These are phyloP conservation scores for Botrytis porri DNA, from an alignment of 2,329 filamentous ascomycete genomes.

Conservation along the genomic window DNA sequence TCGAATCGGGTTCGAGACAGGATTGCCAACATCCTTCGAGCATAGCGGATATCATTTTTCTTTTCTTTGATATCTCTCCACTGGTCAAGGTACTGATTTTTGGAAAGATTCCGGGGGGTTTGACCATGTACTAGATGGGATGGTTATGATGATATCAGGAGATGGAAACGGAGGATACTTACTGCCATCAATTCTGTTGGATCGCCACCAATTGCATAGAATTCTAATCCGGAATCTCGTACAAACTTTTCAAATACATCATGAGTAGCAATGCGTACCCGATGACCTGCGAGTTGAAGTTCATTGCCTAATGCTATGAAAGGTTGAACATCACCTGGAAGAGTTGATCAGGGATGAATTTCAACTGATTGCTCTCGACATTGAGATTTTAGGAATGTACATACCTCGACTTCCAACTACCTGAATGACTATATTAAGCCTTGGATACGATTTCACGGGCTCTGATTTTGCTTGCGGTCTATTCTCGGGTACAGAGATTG, in stretches of 20 bases:
- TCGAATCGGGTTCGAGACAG: conserved; percentile 58
- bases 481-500: conserved; percentile 10
- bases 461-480: background rate
- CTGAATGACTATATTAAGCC: conserved; percentile 75
- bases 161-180: background rate
- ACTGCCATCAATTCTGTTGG: conserved; percentile 44
- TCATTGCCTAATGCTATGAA: conserved; percentile 73
- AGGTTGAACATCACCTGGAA: conserved; percentile 64
- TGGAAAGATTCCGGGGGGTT: conserved; percentile 79
- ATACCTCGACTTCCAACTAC: conserved; percentile 72
- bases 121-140: conserved; percentile 51
- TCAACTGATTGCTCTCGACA: background rate
- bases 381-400: background rate
- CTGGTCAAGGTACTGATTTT: conserved; percentile 69
- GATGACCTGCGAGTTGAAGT: conserved; percentile 63
- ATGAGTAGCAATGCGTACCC: conserved; percentile 74
- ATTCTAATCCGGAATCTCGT: conserved; percentile 67
- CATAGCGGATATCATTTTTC: conserved; percentile 72
- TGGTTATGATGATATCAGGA: background rate
- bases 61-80: conserved; percentile 69
- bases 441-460: conserved; percentile 16
- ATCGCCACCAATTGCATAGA: conserved; percentile 76
- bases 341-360: background rate
- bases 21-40: conserved; percentile 78
- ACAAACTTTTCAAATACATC: conserved; percentile 73